Base-by-base conservation (phyloP, 2,329 filamentous ascomycete genomes). In the Aspergillus spinulosporus region DNA sequence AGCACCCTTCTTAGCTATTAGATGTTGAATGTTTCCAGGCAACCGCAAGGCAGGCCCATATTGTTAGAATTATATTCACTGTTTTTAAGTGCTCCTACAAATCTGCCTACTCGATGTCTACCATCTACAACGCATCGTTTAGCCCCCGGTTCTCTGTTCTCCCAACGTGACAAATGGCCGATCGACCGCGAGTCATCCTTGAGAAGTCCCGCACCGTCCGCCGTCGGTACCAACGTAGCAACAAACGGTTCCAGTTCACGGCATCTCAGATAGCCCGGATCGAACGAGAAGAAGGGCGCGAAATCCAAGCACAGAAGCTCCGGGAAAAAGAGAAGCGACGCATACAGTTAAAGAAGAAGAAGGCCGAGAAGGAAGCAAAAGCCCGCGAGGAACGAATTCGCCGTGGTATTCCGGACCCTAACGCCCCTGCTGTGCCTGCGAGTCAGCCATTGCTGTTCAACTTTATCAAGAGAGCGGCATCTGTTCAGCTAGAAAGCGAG, bases 271-370 rank as follows among this genome's bases (percentile, higher is more conserved):
- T 74, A n/a, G 66, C 64, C 29, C 66, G 67, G 11, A 72, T 74
- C 45, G 74, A 77, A 45, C 73, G 76, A 45, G 73, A 77, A 47
- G 71, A 78, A 55, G 71, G 75, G 32, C 70, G 72, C 39, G 69
- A 75, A 48, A 66, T 68, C 8, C 70, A 71, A 44, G 76, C 75
- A 0, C 72, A 77, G 59, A 73, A 66, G 4, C 64, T 74, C 21
- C 67, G 68, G 2, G 72, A 74, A 8, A 66, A 64, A 37, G 72
- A 74, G 54, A 71, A 69, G 56, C 68, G 62, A 51, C 67, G 71
- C 5, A 55, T 68, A 12, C 65, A 66, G 5, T 68, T 71, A 37
- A 73, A 72, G 61, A 74, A 72, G 56, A 70, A 68, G 52, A 71
- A 66, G 51, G 66, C 63, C 0, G 69, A 74, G 56, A 68, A 70